Conservation (phyloP, 176 grass and related monocot genomes). For the Melocanna baccifera region DNA sequence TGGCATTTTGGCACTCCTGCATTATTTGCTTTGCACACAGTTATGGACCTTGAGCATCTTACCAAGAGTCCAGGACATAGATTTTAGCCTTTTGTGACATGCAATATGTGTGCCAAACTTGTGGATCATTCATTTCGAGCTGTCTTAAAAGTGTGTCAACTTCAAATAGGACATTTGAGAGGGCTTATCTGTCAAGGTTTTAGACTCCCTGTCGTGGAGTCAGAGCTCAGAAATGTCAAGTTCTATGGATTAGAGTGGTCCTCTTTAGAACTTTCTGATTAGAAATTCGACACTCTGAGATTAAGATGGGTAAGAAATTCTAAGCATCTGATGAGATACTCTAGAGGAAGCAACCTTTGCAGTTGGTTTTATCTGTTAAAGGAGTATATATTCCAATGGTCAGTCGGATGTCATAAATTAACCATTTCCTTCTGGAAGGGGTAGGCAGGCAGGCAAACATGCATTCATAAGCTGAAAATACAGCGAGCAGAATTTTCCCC, state of each 20-base stretch:
- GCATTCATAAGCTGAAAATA: background rate
- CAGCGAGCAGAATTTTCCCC: background rate
- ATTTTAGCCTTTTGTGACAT: background rate
- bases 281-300: background rate
- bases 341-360: background rate
- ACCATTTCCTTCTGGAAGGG: conserved; percentile 8
- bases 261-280: conserved; percentile 9
- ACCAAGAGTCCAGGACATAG: background rate
- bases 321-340: background rate
- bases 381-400: background rate
- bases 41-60: background rate
- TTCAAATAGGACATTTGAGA: background rate
- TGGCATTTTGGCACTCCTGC: background rate
- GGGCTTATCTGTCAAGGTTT: background rate
- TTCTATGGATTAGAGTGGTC: background rate
- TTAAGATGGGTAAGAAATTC: conserved; percentile 11
- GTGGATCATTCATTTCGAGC: background rate
- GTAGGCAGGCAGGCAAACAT: background rate
- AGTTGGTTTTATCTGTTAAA: background rate
- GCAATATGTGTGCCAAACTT: background rate
- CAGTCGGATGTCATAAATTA: background rate
- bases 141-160: background rate
- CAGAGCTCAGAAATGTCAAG: background rate
- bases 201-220: background rate
- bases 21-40: background rate